phyloP scores from a whole-genome alignment of 768 basidiomycete genomes.

The Amanita subjunquillea region DNA sequence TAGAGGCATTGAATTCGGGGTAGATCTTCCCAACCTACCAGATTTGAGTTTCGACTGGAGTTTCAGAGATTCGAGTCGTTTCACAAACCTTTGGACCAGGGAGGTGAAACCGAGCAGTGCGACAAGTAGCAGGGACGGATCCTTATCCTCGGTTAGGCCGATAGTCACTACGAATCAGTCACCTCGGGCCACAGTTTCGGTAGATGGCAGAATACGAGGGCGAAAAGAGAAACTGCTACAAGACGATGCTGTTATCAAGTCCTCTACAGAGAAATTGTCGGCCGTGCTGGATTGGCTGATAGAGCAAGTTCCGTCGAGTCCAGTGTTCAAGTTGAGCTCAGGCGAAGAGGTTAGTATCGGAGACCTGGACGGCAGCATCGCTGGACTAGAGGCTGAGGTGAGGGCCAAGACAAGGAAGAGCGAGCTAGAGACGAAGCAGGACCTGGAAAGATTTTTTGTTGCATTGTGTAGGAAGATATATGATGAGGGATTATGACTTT shows the following conservation, averaged over 20 bases:
- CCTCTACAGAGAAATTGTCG: conserved; percentile 63
- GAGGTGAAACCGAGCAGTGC: conserved; percentile 31
- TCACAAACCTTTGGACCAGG: conserved; percentile 51
- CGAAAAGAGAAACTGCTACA: conserved; percentile 18
- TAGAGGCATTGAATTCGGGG: conserved; percentile 59
- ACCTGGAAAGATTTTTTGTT: conserved; percentile 84
- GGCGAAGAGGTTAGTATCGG: conserved; percentile 5
- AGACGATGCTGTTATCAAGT: conserved; percentile 48
- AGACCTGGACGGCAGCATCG: conserved; percentile 12
- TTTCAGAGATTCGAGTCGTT: conserved; percentile 52
- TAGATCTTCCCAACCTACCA: conserved; percentile 45
- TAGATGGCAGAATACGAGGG: conserved; percentile 7
- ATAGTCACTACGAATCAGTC: not conserved
- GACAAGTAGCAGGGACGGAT: not conserved
- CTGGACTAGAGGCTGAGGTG: conserved; percentile 16
- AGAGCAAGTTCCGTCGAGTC: conserved; percentile 26
- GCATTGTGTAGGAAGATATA: conserved; percentile 84
- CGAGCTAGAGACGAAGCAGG: conserved; percentile 56
- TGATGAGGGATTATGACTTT: conserved; percentile 72
- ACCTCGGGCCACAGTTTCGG: not conserved
- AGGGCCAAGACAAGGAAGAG: conserved; percentile 21
- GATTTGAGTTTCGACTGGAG: conserved; percentile 36
- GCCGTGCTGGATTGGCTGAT: conserved; percentile 74
- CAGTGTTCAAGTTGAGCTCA: conserved; percentile 2
- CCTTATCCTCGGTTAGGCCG: not conserved